These are phyloP conservation scores for Picocystis sp. DNA, from an alignment of 163 green algal genomes.

Conservation along the genomic window DNA sequence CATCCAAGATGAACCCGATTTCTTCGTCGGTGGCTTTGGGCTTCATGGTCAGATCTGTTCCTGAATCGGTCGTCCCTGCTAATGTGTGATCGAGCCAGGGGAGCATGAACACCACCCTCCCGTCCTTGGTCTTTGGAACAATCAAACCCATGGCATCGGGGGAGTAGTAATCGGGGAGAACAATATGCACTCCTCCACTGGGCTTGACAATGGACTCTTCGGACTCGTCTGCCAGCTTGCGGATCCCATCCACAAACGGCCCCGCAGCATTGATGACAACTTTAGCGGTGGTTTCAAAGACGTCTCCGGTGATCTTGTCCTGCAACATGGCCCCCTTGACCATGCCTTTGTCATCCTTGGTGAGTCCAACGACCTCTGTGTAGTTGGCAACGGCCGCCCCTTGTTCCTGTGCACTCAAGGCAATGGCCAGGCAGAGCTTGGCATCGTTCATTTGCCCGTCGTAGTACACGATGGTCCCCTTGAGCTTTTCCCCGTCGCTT, in stretches of 20 bases:
- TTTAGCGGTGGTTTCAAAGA: conserved; percentile 62
- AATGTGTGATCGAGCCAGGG: conserved; percentile 78
- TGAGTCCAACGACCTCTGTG: conserved; percentile 42
- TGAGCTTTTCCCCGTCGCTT: conserved; percentile 43
- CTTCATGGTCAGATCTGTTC: conserved; percentile 33
- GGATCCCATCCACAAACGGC: conserved; percentile 59
- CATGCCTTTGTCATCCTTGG: conserved; percentile 59
- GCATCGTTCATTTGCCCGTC: conserved; percentile 96
- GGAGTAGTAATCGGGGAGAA: conserved; percentile 85
- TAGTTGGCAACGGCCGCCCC: conserved; percentile 80
- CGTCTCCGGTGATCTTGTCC: conserved; percentile 43
- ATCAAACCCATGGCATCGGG: conserved; percentile 70
- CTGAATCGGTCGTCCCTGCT: conserved; percentile 82
- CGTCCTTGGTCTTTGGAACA: conserved; percentile 94
- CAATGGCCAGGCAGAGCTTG: conserved; percentile 66
- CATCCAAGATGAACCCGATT: conserved; percentile 84
- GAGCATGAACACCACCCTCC: conserved; percentile 92
- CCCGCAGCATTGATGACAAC: conserved; percentile 83
- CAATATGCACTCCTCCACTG: conserved; percentile 75
- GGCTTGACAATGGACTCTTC: conserved; percentile 50
- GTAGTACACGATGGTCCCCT: conserved; percentile 89
- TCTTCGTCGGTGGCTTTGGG: conserved; percentile 63
- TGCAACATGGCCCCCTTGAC: conserved; percentile 40
- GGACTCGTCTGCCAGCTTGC: conserved; percentile 30
- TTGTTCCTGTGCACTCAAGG: conserved; percentile 61